phyloP scores from a whole-genome alignment of 73 alveolate genomes.

The Blepharisma japonicum region DNA sequence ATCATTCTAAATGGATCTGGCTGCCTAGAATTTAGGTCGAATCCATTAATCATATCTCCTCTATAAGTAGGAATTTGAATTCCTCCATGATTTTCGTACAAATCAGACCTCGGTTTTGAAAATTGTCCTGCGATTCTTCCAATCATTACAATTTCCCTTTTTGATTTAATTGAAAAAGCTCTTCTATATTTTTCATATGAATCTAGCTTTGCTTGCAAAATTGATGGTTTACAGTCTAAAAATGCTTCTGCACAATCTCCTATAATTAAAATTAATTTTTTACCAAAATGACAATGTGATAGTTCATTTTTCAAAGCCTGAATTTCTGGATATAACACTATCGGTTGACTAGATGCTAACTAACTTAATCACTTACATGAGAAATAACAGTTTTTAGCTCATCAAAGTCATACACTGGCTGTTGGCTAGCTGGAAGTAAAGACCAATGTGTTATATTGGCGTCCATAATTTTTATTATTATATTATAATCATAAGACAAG shows the following conservation, averaged over 20 bases:
- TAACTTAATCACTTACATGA: no score
- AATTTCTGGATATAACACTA: no score
- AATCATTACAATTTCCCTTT: conserved; percentile 32
- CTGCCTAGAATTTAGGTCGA: conserved; percentile 17
- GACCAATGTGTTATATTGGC: no score
- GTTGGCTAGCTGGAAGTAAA: no score
- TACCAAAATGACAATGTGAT: no score
- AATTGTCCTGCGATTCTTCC: conserved; percentile 58
- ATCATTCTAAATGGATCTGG: conserved; percentile 45
- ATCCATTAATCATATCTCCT: conserved; percentile 40
- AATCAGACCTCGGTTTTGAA: conserved; percentile 44
- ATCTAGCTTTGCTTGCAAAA: conserved; percentile 25
- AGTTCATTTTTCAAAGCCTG: no score
- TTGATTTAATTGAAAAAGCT: not conserved
- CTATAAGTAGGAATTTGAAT: conserved; percentile 27
- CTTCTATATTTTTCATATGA: not conserved
- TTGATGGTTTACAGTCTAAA: conserved; percentile 29
- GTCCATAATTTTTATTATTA: no score
- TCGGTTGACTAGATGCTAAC: no score
- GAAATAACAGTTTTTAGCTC: no score
- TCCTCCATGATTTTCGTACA: conserved; percentile 16
- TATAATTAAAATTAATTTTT: not conserved
- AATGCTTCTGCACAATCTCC: conserved; percentile 61
- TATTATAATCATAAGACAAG: no score
- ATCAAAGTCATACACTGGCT: no score